phyloP scores from a whole-genome alignment of 305 asterid genomes.

The Rubia balearica region DNA sequence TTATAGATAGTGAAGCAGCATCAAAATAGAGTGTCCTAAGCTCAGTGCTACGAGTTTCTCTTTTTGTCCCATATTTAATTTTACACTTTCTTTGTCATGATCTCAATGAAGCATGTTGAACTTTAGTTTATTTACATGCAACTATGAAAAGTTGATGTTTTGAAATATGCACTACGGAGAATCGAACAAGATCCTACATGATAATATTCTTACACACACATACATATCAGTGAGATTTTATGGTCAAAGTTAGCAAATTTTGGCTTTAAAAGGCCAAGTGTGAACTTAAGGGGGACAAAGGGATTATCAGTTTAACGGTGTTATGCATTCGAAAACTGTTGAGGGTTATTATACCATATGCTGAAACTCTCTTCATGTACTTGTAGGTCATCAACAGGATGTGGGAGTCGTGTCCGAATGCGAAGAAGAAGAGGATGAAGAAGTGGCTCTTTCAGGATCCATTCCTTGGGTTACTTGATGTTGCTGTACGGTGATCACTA shows the following conservation, averaged over 20 bases:
- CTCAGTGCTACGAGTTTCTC: background rate
- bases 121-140: too few relatives aligned
- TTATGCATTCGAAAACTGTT: background rate
- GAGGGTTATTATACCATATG: constrained; percentile 3
- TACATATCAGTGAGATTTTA: background rate
- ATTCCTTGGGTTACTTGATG: constrained; percentile 63
- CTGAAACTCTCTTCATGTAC: constrained; percentile 19
- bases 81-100: too few relatives aligned
- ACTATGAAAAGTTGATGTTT: too few relatives aligned
- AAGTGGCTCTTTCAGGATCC: constrained; percentile 55
- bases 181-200: too few relatives aligned
- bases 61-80: too few relatives aligned
- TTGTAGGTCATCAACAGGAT: constrained; percentile 74
- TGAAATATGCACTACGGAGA: too few relatives aligned
- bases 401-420: constrained; percentile 39
- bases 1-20: background rate
- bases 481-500: constrained; percentile 53
- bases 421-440: constrained; percentile 40
- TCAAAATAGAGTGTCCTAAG: background rate
- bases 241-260: background rate
- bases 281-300: background rate
- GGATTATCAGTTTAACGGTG: background rate
- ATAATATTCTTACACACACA: background rate
- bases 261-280: background rate
- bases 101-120: too few relatives aligned